phyloP scores from a whole-genome alignment of 192 early-diverging fungal species.

The Linderina pennispora region DNA sequence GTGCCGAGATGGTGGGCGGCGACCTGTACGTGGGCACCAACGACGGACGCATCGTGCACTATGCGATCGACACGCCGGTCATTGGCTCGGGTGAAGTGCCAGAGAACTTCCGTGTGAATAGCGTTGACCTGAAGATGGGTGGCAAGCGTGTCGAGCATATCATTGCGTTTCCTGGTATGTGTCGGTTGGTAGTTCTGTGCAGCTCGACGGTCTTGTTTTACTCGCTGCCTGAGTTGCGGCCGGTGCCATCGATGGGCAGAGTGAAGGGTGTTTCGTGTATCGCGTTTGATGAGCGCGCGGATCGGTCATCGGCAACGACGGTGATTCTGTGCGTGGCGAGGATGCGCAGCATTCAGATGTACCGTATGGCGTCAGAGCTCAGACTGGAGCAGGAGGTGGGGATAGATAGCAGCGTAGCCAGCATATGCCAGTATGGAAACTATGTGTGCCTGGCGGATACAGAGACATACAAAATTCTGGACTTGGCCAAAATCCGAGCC shows the following conservation, averaged over 20 bases:
- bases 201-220: constrained; percentile 22
- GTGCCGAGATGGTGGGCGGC: constrained; percentile 22
- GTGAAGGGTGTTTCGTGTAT: constrained; percentile 39
- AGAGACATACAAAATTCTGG: constrained; percentile 40
- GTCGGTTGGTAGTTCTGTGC: constrained; percentile 31
- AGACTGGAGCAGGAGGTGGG: constrained; percentile 31
- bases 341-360: constrained; percentile 28
- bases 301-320: constrained; percentile 2
- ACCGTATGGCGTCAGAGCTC: constrained; percentile 19
- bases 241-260: constrained; percentile 7
- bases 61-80: constrained; percentile 11
- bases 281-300: constrained; percentile 28
- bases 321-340: constrained; percentile 34
- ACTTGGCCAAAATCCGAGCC: constrained; percentile 22
- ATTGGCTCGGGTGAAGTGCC: constrained; percentile 6
- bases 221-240: constrained; percentile 21
- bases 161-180: constrained; percentile 23
- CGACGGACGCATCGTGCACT: constrained; percentile 30
- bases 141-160: constrained; percentile 37
- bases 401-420: constrained; percentile 24
- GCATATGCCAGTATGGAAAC: constrained; percentile 38
- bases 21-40: constrained; percentile 39
- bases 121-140: constrained; percentile 19
- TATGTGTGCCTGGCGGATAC: constrained; percentile 41
- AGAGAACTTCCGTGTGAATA: constrained; percentile 10